Percentiles rank a stretch among this genome's conserved stretches.
These are phyloP conservation scores for Nemania abortiva DNA, from an alignment of 2,329 filamentous ascomycete genomes.

Conservation along the genomic window DNA sequence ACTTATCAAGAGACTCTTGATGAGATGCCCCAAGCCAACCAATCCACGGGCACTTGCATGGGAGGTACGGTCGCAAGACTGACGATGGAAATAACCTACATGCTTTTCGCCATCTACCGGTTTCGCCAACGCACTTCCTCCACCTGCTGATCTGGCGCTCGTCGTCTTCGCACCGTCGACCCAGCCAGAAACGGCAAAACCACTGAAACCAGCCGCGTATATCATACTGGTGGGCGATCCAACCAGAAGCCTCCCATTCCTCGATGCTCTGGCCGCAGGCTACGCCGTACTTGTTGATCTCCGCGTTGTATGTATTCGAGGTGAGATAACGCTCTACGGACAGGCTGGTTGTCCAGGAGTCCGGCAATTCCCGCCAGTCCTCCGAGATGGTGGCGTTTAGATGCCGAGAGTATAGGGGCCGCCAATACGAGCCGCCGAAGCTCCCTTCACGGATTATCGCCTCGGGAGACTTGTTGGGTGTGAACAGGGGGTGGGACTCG, in stretches of 20 bases:
- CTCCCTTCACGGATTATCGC: constrained; percentile 64
- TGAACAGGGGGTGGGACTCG: constrained; percentile 57
- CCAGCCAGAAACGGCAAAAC: constrained; percentile 66
- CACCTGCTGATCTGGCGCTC: constrained; percentile 64
- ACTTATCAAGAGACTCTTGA: background rate
- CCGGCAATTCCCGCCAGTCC: constrained; percentile 62
- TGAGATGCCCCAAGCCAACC: background rate
- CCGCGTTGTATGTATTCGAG: constrained; percentile 57
- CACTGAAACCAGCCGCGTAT: constrained; percentile 69
- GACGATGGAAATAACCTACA: constrained; percentile 14
- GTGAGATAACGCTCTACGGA: constrained; percentile 56
- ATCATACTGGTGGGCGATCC: constrained; percentile 66
- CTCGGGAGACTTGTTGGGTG: constrained; percentile 65
- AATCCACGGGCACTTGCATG: background rate
- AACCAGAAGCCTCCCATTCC: constrained; percentile 66
- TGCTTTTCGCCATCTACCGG: constrained; percentile 63
- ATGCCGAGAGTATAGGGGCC: constrained; percentile 59
- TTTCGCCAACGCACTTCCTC: constrained; percentile 65
- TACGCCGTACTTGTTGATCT: constrained; percentile 66
- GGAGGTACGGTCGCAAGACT: background rate
- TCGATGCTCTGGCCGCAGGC: constrained; percentile 66
- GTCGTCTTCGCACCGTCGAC: constrained; percentile 64
- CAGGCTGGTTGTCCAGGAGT: constrained; percentile 58
- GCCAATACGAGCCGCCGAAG: constrained; percentile 66
- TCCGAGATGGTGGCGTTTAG: constrained; percentile 57